Percentiles rank a stretch among this genome's conserved stretches.
phyloP scores from a whole-genome alignment of 2,329 filamentous ascomycete species.

The Xylariomycetidae sp. region DNA sequence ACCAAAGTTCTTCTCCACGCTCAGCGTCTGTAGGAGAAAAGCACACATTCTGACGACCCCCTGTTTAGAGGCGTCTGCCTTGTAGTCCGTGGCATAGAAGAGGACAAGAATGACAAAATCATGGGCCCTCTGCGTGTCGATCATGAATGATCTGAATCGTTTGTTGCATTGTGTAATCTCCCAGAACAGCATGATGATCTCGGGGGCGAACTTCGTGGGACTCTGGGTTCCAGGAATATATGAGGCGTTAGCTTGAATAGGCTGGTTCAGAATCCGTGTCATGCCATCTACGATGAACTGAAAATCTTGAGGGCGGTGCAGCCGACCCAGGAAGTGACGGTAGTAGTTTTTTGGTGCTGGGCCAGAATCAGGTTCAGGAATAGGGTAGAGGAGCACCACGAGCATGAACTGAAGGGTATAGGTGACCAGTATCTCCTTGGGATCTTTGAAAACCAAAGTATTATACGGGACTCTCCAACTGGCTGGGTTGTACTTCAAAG shows the following conservation, averaged over 20 bases:
- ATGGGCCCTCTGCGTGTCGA: slow-evolving; percentile 88
- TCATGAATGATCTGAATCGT: slow-evolving; percentile 91
- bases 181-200: slow-evolving; percentile 97
- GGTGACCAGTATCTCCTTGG: slow-evolving; percentile 84
- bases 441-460: slow-evolving; percentile 84
- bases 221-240: slow-evolving; percentile 84
- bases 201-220: slow-evolving; percentile 80
- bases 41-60: slow-evolving; percentile 94
- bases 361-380: slow-evolving; percentile 68
- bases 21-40: slow-evolving; percentile 93
- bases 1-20: slow-evolving; percentile 87
- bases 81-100: slow-evolving; percentile 90
- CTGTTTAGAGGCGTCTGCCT: slow-evolving; percentile 79
- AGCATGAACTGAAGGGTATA: slow-evolving; percentile 91
- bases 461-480: slow-evolving; percentile 94
- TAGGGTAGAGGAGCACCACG: slow-evolving; percentile 77
- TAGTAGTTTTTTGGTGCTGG: slow-evolving; percentile 81
- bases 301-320: slow-evolving; percentile 93
- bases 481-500: slow-evolving; percentile 91
- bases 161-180: slow-evolving; percentile 97
- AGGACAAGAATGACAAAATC: slow-evolving; percentile 88
- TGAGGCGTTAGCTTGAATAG: slow-evolving; percentile 80
- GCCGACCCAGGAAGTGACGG: slow-evolving; percentile 81
- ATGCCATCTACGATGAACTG: slow-evolving; percentile 96
- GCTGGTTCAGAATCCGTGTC: slow-evolving; percentile 87